Base-by-base conservation (phyloP, 441 rosid species). In the Pelargonium fulgidum region DNA sequence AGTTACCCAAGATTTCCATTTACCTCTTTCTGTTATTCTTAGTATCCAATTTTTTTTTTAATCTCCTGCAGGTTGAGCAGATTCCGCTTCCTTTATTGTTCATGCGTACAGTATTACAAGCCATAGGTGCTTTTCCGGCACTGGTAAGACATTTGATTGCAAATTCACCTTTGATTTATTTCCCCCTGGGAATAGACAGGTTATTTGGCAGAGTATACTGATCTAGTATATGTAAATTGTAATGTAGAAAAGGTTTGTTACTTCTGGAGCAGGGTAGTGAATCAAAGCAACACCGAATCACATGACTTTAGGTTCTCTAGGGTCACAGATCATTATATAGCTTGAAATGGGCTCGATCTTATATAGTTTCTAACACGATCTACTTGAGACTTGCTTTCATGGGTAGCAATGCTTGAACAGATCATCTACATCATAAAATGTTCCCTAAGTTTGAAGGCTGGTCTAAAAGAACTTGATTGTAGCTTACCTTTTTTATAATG, bases 61-160 rank as follows among this genome's bases (percentile, higher is more conserved):
- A 61, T 75, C 42, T 47, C 75, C 73, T 81, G 80, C 85, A 92
- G 98, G 97, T 92, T 80, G 97, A 92, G 84, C 99, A 87, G 80
- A 95, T 85, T 82, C 98, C 99, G 54, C 88, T 92, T 76, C 99
- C 99, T 69, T 82, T 95, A 77, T 83, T 95, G 78, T 95, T 95
- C 86, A 95, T 95, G 99, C 96, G 98, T 33, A 95, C 99, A 1
- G 98, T 92, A 59, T 84, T 95, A 79, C 98, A 92, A 82, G 92
- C 99, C 72, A 83, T 95, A 61, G 96, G 96, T 81, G 96, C 96
- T 74, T 95, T 88, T 82, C 98, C 98, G 62, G 95, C 92, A 39
- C 79, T 95, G 96, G 99, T 95, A 81, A 86, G 81, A 70, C 70
- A 70, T 69, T 71, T 16, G 22, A 9, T 44, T 22, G 26, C 54